phyloP scores from a whole-genome alignment of 768 basidiomycete species.

The Exsudoporus frostii region DNA sequence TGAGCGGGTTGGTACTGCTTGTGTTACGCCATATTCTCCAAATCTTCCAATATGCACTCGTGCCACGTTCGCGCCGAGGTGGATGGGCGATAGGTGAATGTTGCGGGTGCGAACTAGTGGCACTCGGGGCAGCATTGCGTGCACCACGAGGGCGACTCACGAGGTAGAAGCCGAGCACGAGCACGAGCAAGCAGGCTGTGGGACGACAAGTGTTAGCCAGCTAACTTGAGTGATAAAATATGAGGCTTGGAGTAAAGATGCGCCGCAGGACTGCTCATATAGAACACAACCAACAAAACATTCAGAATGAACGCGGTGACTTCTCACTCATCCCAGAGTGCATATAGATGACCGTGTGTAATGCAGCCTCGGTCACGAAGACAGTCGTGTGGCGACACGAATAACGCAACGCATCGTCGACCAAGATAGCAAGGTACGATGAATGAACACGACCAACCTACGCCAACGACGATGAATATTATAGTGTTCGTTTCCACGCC shows the following conservation, averaged over 20 bases:
- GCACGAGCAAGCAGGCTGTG: slow-evolving; percentile 22
- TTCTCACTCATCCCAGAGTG: background rate
- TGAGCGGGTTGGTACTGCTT: background rate
- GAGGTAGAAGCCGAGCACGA: slow-evolving; percentile 28
- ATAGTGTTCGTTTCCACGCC: slow-evolving; percentile 14
- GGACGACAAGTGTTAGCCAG: slow-evolving; percentile 11
- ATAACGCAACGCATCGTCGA: slow-evolving; percentile 1
- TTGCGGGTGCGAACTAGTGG: background rate
- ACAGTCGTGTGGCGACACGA: slow-evolving; percentile 1
- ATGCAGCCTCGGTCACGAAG: background rate
- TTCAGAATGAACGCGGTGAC: background rate
- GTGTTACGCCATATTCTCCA: slow-evolving; percentile 16
- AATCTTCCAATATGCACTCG: slow-evolving; percentile 12
- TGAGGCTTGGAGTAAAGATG: background rate
- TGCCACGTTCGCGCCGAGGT: background rate
- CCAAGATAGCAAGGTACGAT: background rate
- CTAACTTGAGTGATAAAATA: background rate
- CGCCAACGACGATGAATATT: slow-evolving; percentile 23
- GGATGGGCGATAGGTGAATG: slow-evolving; percentile 1
- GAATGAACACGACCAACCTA: slow-evolving; percentile 22
- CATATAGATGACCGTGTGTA: background rate
- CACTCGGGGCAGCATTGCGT: background rate
- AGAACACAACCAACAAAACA: background rate
- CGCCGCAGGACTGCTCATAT: background rate
- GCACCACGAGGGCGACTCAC: slow-evolving; percentile 18